phyloP scores from a whole-genome alignment of 1,284 basidiomycete genomes.

The Schizopora paradoxa region DNA sequence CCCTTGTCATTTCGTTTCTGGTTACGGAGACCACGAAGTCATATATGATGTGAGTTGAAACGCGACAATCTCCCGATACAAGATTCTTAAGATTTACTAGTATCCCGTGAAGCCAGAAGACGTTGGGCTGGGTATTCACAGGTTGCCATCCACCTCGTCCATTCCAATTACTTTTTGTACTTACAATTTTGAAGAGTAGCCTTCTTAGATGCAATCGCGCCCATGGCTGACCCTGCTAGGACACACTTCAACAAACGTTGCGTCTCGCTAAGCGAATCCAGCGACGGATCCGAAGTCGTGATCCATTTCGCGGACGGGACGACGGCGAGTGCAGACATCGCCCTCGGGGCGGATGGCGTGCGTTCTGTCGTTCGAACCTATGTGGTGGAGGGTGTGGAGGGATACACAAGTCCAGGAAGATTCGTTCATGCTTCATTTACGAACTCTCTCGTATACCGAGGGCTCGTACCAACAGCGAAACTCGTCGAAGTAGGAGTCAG shows the following conservation, averaged over 20 bases:
- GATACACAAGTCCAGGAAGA: constrained; percentile 8
- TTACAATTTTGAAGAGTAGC: constrained; percentile 32
- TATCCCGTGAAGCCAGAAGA: constrained; percentile 30
- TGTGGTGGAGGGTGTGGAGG: constrained; percentile 26
- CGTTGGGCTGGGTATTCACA: constrained; percentile 38
- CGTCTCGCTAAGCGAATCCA: constrained; percentile 24
- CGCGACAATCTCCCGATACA: neutral
- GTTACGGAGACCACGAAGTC: constrained; percentile 36
- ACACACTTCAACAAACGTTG: constrained; percentile 49
- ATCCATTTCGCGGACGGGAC: constrained; percentile 43
- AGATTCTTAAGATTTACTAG: constrained; percentile 23
- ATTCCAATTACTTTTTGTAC: neutral
- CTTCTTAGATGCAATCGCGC: constrained; percentile 44
- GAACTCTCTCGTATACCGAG: constrained; percentile 41
- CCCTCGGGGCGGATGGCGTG: constrained; percentile 51
- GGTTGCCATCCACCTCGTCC: constrained; percentile 26
- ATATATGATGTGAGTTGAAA: constrained; percentile 38
- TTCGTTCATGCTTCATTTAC: constrained; percentile 30
- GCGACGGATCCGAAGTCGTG: constrained; percentile 21
- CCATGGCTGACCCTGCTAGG: constrained; percentile 35
- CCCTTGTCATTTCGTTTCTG: constrained; percentile 39
- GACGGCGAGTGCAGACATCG: constrained; percentile 40
- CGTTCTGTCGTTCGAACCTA: constrained; percentile 38
- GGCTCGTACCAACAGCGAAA: constrained; percentile 34
- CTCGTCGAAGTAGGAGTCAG: constrained; percentile 38